Conservation (phyloP, 345 rosid species). For the Euphorbia tirucalli region DNA sequence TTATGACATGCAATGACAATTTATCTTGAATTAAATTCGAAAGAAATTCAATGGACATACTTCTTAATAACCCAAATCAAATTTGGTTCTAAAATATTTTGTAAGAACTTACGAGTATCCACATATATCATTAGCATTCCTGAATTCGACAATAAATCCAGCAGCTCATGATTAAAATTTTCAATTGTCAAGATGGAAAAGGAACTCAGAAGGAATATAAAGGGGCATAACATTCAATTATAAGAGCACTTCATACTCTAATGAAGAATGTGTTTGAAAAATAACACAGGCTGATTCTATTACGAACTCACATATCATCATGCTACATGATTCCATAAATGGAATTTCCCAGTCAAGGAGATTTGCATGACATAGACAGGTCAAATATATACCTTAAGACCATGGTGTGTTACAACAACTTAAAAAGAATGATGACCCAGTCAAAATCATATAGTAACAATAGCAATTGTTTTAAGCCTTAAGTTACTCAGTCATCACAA, state of each 20-base stretch:
- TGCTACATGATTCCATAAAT: neutral
- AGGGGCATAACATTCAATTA: neutral
- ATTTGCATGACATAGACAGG: neutral
- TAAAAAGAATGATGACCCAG: neutral
- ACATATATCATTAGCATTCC: neutral
- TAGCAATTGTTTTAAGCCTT: neutral
- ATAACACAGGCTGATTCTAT: neutral
- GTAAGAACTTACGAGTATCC: neutral
- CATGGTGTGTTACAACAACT: neutral
- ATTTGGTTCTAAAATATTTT: neutral
- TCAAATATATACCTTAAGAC: neutral
- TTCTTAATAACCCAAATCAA: neutral
- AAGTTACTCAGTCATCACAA: neutral
- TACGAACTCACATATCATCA: neutral
- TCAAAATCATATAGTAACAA: neutral
- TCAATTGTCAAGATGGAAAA: neutral
- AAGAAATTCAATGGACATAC: neutral
- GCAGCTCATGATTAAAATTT: neutral
- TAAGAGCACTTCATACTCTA: neutral
- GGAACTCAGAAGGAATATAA: neutral
- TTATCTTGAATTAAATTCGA: neutral
- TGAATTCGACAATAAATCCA: neutral
- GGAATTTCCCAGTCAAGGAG: neutral
- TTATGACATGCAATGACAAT: neutral
- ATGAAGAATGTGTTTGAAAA: neutral